Evolutionary conservation across 768 basidiomycete species (phyloP).

Genomic region (Vararia minispora): DNA sequence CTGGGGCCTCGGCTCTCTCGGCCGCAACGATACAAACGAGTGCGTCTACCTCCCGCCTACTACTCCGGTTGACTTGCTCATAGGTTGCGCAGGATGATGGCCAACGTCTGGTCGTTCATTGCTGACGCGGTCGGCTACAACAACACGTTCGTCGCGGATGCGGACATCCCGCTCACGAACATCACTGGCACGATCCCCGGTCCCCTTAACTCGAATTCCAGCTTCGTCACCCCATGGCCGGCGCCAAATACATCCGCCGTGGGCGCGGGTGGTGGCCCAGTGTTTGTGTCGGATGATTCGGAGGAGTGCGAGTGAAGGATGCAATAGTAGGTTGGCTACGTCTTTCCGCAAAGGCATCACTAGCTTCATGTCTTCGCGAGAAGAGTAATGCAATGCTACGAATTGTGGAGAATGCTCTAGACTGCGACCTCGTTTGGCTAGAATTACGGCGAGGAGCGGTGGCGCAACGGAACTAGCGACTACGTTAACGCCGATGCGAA

Average conservation of each 20-base stretch:
- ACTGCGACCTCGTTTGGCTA: too few relatives aligned
- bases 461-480: too few relatives aligned
- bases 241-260: conserved; percentile 27
- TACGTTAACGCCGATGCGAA: too few relatives aligned
- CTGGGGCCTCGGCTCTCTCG: conserved; percentile 47
- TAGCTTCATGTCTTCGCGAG: too few relatives aligned
- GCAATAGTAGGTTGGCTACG: too few relatives aligned
- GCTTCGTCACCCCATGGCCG: conserved; percentile 31
- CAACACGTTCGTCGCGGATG: conserved; percentile 20
- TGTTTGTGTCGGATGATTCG: conserved; percentile 26
- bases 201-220: conserved; percentile 26
- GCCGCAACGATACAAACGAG: conserved; percentile 41
- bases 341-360: too few relatives aligned
- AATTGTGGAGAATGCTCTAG: too few relatives aligned
- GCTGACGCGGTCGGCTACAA: conserved; percentile 33
- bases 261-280: conserved; percentile 30
- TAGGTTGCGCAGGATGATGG: conserved; percentile 15
- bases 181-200: conserved; percentile 31
- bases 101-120: conserved; percentile 43
- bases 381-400: too few relatives aligned
- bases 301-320: too few relatives aligned
- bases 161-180: conserved; percentile 26
- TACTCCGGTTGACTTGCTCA: neutral
- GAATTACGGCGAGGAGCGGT: too few relatives aligned
- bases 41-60: conserved; percentile 10